A percentile compares a stretch with the other conserved stretches of the same genome.
Evolutionary conservation across 2,329 filamentous ascomycete genomes (phyloP).

Genomic region (Setomelanomma holmii): DNA sequence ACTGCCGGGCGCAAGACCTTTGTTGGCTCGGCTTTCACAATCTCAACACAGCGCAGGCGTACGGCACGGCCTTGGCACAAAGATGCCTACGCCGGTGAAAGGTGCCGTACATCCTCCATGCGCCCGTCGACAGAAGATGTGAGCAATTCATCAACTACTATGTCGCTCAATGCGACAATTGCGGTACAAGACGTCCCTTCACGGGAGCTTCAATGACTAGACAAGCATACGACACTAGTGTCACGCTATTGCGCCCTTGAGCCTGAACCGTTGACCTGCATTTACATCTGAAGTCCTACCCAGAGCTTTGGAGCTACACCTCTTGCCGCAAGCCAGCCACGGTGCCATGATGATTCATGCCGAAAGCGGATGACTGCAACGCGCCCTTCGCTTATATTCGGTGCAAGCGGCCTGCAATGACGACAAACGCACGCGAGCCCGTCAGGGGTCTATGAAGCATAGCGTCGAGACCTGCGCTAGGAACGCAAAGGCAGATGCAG

Average conservation of each 20-base stretch:
- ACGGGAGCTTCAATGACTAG: too few species aligned
- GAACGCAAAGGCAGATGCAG: not conserved
- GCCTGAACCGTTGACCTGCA: not conserved
- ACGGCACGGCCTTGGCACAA: constrained; percentile 1
- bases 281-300: not conserved
- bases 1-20: not conserved
- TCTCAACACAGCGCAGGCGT: not conserved
- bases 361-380: not conserved
- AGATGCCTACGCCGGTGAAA: not conserved
- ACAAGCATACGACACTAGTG: not conserved
- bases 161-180: not conserved
- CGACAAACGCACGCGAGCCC: too few species aligned
- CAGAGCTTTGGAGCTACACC: too few species aligned
- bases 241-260: not conserved
- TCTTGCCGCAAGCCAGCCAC: too few species aligned
- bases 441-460: not conserved
- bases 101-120: not conserved
- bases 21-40: not conserved
- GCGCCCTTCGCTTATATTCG: not conserved
- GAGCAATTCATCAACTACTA: not conserved
- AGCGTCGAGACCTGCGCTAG: not conserved
- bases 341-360: not conserved
- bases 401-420: not conserved
- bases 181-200: too few species aligned
- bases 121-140: not conserved